Evolutionary conservation across 495 filamentous ascomycete species (phyloP).

Genomic region (Neurospora sp.): DNA sequence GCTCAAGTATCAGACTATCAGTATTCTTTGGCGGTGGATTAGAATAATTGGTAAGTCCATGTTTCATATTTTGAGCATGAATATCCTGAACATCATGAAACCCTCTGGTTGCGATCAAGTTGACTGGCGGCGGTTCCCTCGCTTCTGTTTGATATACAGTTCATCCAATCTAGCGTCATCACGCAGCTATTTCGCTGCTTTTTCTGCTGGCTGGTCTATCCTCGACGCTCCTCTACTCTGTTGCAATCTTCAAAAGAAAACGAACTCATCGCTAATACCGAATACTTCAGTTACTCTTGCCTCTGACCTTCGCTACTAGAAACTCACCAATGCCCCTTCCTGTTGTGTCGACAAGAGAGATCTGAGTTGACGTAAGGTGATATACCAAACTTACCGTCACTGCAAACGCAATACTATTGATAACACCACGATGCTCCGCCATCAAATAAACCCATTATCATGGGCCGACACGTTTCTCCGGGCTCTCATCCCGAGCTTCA

Average conservation of each 20-base stretch:
- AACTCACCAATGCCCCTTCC: background rate
- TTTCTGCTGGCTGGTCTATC: background rate
- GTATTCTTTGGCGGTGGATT: background rate
- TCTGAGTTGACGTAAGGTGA: background rate
- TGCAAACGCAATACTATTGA: background rate
- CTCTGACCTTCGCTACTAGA: background rate
- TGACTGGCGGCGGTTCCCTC: background rate
- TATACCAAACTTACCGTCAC: background rate
- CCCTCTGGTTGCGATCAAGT: background rate
- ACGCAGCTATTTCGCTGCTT: background rate
- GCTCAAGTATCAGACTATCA: background rate
- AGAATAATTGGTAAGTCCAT: background rate
- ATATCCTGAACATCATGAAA: background rate
- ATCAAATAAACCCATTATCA: background rate
- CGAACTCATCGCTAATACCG: background rate
- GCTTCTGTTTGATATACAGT: background rate
- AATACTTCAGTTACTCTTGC: background rate
- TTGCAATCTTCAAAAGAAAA: background rate
- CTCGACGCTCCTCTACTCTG: background rate
- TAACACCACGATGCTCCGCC: background rate
- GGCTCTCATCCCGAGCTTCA: conserved; percentile 22
- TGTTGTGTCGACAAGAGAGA: background rate
- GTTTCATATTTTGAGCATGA: background rate
- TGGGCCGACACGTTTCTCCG: conserved; percentile 11
- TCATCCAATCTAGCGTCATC: background rate